Percentiles rank a stretch among this genome's conserved stretches.
phyloP scores from a whole-genome alignment of 2,329 filamentous ascomycete genomes.

The Reticulascus tulasneorum region DNA sequence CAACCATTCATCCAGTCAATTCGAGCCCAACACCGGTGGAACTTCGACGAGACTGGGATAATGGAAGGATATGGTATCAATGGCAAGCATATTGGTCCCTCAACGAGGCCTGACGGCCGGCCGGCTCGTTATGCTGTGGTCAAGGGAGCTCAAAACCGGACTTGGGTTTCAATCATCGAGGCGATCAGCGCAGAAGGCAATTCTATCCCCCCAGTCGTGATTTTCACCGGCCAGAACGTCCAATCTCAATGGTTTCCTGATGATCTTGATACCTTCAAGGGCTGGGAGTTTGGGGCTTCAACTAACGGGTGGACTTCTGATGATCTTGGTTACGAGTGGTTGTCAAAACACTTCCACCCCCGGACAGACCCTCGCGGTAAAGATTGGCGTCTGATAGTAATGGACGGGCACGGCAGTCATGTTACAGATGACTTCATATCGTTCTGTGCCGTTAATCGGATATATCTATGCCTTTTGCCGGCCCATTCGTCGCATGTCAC shows the following conservation, averaged over 20 bases:
- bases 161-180: conserved; percentile 16
- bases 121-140: too few relatives aligned
- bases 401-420: conserved; percentile 16
- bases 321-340: conserved; percentile 14
- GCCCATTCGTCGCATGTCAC: conserved; percentile 20
- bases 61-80: too few relatives aligned
- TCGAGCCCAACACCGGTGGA: too few relatives aligned
- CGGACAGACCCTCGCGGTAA: too few relatives aligned
- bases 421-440: conserved; percentile 15
- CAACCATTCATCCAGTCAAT: too few relatives aligned
- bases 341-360: conserved; percentile 16
- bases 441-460: conserved; percentile 13
- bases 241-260: conserved; percentile 15
- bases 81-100: too few relatives aligned
- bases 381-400: too few relatives aligned
- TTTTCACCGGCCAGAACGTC: conserved; percentile 17
- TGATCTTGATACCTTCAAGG: conserved; percentile 3
- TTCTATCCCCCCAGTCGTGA: conserved; percentile 13
- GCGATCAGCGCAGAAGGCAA: conserved; percentile 11
- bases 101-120: too few relatives aligned
- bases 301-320: conserved; percentile 19
- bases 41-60: too few relatives aligned
- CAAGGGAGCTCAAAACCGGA: too few relatives aligned
- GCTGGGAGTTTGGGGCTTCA: conserved; percentile 15
- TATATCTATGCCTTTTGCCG: conserved; percentile 16